These are phyloP conservation scores for Penicillium sp. DNA, from an alignment of 2,329 filamentous ascomycete genomes.

Conservation along the genomic window DNA sequence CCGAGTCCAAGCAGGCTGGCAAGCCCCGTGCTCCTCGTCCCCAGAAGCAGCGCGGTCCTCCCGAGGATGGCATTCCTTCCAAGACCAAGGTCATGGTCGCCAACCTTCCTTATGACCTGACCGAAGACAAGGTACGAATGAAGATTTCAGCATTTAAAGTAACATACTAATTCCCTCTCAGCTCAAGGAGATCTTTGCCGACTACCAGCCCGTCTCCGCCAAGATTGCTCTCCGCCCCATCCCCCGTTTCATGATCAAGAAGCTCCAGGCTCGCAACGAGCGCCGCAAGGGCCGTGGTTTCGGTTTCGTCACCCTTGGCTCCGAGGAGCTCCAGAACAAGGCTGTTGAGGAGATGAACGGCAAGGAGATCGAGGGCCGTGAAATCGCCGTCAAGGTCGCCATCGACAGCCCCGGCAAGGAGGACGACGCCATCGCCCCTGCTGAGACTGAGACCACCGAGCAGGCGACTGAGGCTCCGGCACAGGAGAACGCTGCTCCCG, in stretches of 20 bases:
- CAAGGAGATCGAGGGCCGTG: conserved; percentile 96
- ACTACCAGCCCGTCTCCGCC: conserved; percentile 83
- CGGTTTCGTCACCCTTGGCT: conserved; percentile 91
- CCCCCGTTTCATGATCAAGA: conserved; percentile 99
- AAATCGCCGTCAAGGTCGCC: conserved; percentile 99
- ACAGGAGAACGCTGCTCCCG: conserved; percentile 19
- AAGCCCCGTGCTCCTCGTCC: conserved; percentile 45
- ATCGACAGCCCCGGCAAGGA: conserved; percentile 99
- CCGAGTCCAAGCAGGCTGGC: conserved; percentile 32
- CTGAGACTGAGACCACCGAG: conserved; percentile 38
- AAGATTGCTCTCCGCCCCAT: conserved; percentile 99
- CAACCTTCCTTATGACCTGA: conserved; percentile 95
- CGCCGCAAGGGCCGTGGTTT: conserved; percentile 98
- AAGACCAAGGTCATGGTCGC: conserved; percentile 99
- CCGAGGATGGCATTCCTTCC: conserved; percentile 92
- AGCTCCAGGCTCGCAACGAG: conserved; percentile 95
- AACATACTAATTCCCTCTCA: conserved; percentile 35
- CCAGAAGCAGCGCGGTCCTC: conserved; percentile 80
- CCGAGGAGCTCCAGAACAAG: conserved; percentile 94
- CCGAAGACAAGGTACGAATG: conserved; percentile 75
- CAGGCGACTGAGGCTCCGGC: conserved; percentile 35
- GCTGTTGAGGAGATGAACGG: conserved; percentile 97
- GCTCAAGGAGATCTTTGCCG: conserved; percentile 95
- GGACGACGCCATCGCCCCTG: conserved; percentile 58
- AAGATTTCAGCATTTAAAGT: too few species aligned